A percentile compares a stretch with the other conserved stretches of the same genome.
These are phyloP conservation scores for Boletus hoseneyae DNA, from an alignment of 1,284 basidiomycete species.

Conservation along the genomic window DNA sequence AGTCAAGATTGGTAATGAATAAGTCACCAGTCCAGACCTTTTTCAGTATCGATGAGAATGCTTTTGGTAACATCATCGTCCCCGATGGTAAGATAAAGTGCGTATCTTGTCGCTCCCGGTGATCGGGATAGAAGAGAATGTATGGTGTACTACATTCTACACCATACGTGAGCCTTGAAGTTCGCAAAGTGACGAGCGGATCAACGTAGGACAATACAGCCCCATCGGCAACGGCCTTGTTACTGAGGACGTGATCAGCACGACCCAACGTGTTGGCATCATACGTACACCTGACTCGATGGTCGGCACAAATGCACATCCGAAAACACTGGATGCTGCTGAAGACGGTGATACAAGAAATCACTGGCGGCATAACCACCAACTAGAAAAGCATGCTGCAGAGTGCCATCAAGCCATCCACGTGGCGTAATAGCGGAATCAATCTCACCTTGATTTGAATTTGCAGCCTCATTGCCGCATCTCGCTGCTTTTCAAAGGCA, in stretches of 20 bases:
- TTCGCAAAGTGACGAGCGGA: conserved; percentile 43
- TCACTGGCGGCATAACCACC: conserved; percentile 52
- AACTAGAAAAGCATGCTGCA: conserved; percentile 28
- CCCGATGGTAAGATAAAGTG: conserved; percentile 16
- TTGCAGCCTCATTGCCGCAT: conserved; percentile 17
- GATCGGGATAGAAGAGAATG: conserved; percentile 30
- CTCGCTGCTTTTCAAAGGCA: conserved; percentile 37
- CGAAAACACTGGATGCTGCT: not conserved
- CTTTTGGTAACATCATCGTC: conserved; percentile 10
- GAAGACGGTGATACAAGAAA: not conserved
- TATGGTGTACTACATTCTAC: conserved; percentile 26
- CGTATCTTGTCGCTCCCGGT: conserved; percentile 25
- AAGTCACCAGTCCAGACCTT: conserved; percentile 21
- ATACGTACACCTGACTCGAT: conserved; percentile 35
- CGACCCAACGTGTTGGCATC: not conserved
- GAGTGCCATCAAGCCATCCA: not conserved
- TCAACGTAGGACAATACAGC: conserved; percentile 48
- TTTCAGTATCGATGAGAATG: conserved; percentile 28
- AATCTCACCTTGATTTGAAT: conserved; percentile 34
- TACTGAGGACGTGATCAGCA: conserved; percentile 32
- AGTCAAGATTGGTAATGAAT: not conserved
- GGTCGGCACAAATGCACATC: conserved; percentile 1
- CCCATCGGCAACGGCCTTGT: conserved; percentile 32
- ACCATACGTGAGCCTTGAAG: conserved; percentile 45
- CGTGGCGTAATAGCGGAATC: not conserved